Evolutionary conservation across 2,329 filamentous ascomycete species (phyloP).

Genomic region (Xylaria sp.): DNA sequence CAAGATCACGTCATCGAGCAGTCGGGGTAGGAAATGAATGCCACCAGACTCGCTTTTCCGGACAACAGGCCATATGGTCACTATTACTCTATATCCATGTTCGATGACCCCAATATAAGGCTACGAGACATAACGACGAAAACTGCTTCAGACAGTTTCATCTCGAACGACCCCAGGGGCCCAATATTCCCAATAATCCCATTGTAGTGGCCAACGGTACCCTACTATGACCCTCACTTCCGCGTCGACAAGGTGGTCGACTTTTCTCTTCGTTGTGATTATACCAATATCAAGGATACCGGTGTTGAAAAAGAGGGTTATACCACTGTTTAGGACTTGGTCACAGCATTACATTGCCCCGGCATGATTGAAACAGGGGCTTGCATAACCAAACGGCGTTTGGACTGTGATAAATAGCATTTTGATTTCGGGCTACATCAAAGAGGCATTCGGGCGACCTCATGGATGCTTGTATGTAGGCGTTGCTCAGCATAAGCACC

Average conservation of each 20-base stretch:
- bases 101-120: slow-evolving; percentile 18
- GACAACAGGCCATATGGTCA: slow-evolving; percentile 11
- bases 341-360: slow-evolving; percentile 44
- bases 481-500: slow-evolving; percentile 26
- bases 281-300: slow-evolving; percentile 46
- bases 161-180: slow-evolving; percentile 16
- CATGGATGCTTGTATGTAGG: slow-evolving; percentile 34
- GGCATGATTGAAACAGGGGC: slow-evolving; percentile 37
- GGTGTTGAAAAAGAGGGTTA: slow-evolving; percentile 50
- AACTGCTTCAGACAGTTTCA: slow-evolving; percentile 6
- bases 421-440: slow-evolving; percentile 33
- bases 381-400: slow-evolving; percentile 42
- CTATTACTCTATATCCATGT: slow-evolving; percentile 14
- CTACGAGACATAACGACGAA: slow-evolving; percentile 12
- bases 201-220: slow-evolving; percentile 27
- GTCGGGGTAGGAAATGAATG: slow-evolving; percentile 64
- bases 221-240: slow-evolving; percentile 40
- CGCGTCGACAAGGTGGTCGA: slow-evolving; percentile 35
- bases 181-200: slow-evolving; percentile 14
- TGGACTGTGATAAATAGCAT: slow-evolving; percentile 39
- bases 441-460: slow-evolving; percentile 35
- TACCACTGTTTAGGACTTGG: slow-evolving; percentile 50
- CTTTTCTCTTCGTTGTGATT: slow-evolving; percentile 45
- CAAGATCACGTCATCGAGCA: slow-evolving; percentile 72
- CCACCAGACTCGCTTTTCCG: slow-evolving; percentile 14